A percentile compares a stretch with the other conserved stretches of the same genome.
These are phyloP conservation scores for Ottelia alismoides DNA, from an alignment of 106 monocot species.

Conservation along the genomic window DNA sequence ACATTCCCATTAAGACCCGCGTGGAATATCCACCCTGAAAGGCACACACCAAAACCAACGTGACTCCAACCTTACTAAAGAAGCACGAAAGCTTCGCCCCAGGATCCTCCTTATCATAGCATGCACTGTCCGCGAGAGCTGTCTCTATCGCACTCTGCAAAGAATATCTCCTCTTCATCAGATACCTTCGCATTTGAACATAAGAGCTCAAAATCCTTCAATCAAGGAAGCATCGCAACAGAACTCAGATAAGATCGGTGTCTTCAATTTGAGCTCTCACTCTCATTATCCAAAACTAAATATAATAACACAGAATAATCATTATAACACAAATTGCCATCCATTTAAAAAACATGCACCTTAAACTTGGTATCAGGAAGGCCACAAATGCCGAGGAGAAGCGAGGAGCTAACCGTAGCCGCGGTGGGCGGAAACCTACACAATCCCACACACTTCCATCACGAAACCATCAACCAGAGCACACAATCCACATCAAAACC, in stretches of 20 bases:
- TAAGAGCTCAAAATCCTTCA: no score
- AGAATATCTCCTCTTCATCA: no score
- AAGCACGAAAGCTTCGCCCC: constrained; percentile 48
- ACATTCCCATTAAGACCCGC: neutral
- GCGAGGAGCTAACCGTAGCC: constrained; percentile 86
- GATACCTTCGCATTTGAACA: no score
- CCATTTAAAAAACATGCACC: constrained; percentile 17
- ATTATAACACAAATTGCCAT: no score
- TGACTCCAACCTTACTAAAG: constrained; percentile 49
- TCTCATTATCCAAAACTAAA: no score
- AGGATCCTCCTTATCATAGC: constrained; percentile 31
- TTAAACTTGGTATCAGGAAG: constrained; percentile 89
- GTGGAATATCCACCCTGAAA: neutral
- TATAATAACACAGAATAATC: no score
- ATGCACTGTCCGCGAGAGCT: constrained; percentile 69
- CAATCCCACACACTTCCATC: neutral
- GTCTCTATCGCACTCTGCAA: constrained; percentile 81
- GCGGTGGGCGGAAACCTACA: constrained; percentile 90
- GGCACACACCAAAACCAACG: neutral
- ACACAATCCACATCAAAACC: neutral
- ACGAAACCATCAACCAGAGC: neutral
- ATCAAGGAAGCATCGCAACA: neutral
- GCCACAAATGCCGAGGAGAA: constrained; percentile 74
- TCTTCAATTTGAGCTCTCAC: neutral
- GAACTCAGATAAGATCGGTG: neutral